Evolutionary conservation across 1,139 yeast genomes (phyloP).

Genomic region (Sugiyamaella sp.): DNA sequence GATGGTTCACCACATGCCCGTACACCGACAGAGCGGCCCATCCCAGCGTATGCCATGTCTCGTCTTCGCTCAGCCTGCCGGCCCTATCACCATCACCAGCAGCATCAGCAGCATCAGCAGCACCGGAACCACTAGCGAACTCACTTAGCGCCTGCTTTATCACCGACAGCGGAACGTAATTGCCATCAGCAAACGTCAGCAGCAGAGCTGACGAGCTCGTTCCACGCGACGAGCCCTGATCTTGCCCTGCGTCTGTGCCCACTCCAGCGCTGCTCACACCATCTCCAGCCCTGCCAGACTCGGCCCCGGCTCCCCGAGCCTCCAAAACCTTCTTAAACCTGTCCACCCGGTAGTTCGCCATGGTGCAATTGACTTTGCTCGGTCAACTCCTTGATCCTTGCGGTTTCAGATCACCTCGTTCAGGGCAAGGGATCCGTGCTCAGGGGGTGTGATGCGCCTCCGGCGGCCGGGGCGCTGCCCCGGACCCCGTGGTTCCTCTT

Average conservation of each 20-base stretch:
- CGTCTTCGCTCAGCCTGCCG: background rate
- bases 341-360: conserved; percentile 17
- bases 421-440: conserved; percentile 5
- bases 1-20: conserved; percentile 32
- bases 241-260: background rate
- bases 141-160: conserved; percentile 13
- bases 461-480: conserved; percentile 18
- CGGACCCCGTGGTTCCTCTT: conserved; percentile 13
- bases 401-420: background rate
- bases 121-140: background rate
- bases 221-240: background rate
- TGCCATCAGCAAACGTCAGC: conserved; percentile 19
- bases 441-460: conserved; percentile 3
- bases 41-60: conserved; percentile 20
- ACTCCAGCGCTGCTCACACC: background rate
- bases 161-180: conserved; percentile 22
- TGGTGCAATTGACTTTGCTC: background rate
- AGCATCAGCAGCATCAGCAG: background rate
- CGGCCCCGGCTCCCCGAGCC: background rate
- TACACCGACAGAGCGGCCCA: conserved; percentile 31
- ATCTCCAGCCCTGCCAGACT: background rate
- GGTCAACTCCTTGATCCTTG: background rate
- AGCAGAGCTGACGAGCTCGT: conserved; percentile 1
- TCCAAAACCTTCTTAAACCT: conserved; percentile 13
- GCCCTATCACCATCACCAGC: background rate